phyloP scores from a whole-genome alignment of 208 protist species.

The Crithidia fasciculata region DNA sequence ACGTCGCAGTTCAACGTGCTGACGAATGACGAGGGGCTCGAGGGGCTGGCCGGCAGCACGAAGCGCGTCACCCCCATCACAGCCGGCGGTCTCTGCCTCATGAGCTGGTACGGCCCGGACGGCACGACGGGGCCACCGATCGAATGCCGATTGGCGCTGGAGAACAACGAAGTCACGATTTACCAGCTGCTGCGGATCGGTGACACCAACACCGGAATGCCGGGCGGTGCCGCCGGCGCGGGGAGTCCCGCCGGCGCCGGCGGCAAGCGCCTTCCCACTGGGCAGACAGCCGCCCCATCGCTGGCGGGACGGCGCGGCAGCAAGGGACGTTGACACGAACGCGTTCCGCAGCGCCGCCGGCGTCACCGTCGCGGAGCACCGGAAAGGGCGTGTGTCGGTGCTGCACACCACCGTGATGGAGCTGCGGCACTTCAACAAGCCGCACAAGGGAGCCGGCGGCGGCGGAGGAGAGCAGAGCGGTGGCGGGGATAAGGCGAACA shows the following conservation, averaged over 20 bases:
- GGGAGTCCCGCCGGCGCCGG: neutral
- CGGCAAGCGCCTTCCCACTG: neutral
- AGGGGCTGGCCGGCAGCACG: slow-evolving; percentile 42
- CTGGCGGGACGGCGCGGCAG: neutral
- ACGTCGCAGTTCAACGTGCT: slow-evolving; percentile 3
- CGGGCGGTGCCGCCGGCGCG: neutral
- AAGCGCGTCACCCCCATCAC: slow-evolving; percentile 37
- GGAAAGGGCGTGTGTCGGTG: slow-evolving; percentile 29
- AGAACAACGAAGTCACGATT: slow-evolving; percentile 36
- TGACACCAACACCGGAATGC: neutral
- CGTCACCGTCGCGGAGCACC: slow-evolving; percentile 29
- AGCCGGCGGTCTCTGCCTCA: slow-evolving; percentile 28
- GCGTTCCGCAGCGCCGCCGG: slow-evolving; percentile 18
- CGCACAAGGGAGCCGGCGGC: slow-evolving; percentile 8
- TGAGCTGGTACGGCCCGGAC: slow-evolving; percentile 43
- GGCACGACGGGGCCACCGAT: slow-evolving; percentile 30
- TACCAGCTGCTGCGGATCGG: slow-evolving; percentile 41
- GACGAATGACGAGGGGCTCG: slow-evolving; percentile 35
- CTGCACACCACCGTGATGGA: slow-evolving; percentile 40
- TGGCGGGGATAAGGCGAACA: neutral
- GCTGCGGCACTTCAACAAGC: slow-evolving; percentile 38
- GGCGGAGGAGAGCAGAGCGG: neutral
- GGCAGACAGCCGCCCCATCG: neutral
- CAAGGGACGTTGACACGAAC: slow-evolving; percentile 7
- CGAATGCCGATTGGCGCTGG: slow-evolving; percentile 44